Evolutionary conservation across 106 monocot species (phyloP).

Genomic region (Narthecium ossifragum): DNA sequence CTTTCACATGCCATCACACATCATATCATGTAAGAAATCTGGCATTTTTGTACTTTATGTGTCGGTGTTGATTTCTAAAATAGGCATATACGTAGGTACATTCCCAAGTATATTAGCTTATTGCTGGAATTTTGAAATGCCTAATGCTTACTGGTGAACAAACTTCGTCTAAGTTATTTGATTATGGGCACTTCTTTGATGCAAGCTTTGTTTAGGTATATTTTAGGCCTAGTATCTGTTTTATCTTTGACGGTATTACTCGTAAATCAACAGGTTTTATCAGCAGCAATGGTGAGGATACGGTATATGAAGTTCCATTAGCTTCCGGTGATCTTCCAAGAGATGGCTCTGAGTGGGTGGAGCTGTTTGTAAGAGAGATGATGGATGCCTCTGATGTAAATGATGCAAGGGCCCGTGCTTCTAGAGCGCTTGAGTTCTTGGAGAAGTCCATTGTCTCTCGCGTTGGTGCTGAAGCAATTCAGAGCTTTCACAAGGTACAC

Average conservation of each 20-base stretch:
- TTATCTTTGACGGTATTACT: not conserved
- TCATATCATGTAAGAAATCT: no score
- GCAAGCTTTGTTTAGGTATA: no score
- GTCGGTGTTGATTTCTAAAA: no score
- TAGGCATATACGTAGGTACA: no score
- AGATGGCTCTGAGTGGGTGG: conserved; percentile 81
- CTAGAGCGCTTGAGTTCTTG: conserved; percentile 46
- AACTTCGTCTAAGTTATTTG: no score
- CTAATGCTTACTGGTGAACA: no score
- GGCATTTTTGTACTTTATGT: no score
- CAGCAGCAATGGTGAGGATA: conserved; percentile 2
- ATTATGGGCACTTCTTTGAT: no score
- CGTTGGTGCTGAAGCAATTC: conserved; percentile 30
- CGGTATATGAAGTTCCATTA: conserved; percentile 6
- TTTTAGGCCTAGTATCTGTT: no score
- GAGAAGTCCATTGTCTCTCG: conserved; percentile 61
- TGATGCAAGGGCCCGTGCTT: conserved; percentile 72
- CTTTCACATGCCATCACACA: no score
- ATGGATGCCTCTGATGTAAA: conserved; percentile 56
- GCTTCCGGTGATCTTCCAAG: conserved; percentile 7
- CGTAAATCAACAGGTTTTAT: conserved; percentile 10
- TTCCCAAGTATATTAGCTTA: no score
- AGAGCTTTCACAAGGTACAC: conserved; percentile 53
- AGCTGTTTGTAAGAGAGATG: conserved; percentile 86
- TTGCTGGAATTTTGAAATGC: no score